Conservation (phyloP, 805 yeast species). For the Saccharomycopsis oosterbeekiorum region DNA sequence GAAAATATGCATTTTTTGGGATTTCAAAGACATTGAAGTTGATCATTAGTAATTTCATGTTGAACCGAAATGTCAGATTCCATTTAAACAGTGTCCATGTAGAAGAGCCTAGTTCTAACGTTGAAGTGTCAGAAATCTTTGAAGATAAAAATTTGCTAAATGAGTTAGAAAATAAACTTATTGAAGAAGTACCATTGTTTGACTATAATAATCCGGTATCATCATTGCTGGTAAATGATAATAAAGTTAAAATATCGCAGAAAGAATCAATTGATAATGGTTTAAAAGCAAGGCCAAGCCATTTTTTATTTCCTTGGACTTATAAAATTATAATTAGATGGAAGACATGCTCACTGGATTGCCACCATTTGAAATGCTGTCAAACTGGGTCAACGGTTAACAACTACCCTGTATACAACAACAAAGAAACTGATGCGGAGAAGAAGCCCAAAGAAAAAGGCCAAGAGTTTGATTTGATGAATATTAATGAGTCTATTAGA, state of each 20-base stretch:
- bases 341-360: slow-evolving; percentile 46
- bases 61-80: slow-evolving; percentile 40
- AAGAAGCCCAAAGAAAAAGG: background rate
- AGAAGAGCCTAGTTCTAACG: slow-evolving; percentile 20
- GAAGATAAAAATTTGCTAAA: slow-evolving; percentile 16
- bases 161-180: slow-evolving; percentile 21
- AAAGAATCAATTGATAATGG: background rate
- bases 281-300: background rate
- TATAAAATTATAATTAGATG: slow-evolving; percentile 46
- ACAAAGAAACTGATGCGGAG: slow-evolving; percentile 1
- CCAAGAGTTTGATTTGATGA: slow-evolving; percentile 1
- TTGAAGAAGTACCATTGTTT: slow-evolving; percentile 13
- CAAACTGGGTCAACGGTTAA: slow-evolving; percentile 14
- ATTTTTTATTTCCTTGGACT: slow-evolving; percentile 23
- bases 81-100: slow-evolving; percentile 37
- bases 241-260: background rate
- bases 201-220: background rate
- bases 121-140: slow-evolving; percentile 11
- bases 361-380: slow-evolving; percentile 34
- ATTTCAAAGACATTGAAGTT: slow-evolving; percentile 48
- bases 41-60: slow-evolving; percentile 43
- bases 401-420: background rate
- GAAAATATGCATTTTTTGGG: slow-evolving; percentile 45
- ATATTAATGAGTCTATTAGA: slow-evolving; percentile 1
- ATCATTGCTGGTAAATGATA: background rate